Evolutionary conservation across 116 monocot species (phyloP), one percentile per base, ranked within the genome.

Genomic region (Trichopus zeylanicus): DNA sequence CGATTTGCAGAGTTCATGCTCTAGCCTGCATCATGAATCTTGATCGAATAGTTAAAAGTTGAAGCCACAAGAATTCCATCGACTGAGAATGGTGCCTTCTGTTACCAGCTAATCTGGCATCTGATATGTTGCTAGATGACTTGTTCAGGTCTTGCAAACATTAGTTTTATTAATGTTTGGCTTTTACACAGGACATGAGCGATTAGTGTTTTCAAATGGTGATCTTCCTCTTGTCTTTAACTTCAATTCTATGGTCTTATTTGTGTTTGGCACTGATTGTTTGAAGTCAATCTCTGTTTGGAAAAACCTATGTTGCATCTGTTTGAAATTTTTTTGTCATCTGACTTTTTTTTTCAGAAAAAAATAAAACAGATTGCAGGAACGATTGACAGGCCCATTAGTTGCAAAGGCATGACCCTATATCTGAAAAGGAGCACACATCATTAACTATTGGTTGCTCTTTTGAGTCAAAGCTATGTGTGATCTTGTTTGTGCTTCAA

Each of bases 31-130:
- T 61, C 48, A 65, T 70, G 60, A 54, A 68, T 42, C 42, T 16
- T 72, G 53, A 67, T 64, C 34, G 55, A 19, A 42, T 70, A 56
- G 19, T 30, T 70, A 67, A 59, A 71, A 18, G 58, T 48, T 32
- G 51, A 67, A 59, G 67, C 67, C 20, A 56, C 59, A 67, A 42
- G 57, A 46, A 32, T 66, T 56, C 33, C 57, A 67, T 37, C 26
- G 18, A 46, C 13, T 59, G 49, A 66, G 46, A 15, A 67, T 67
- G 58, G 51, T 42, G 18, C 15, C 37, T 42, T 42, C 42, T 42
- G 16, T 42, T n/a, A 42, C 12, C 42, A 29, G 12, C n/a, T 42
- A 42, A 13, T n/a, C 42, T 37, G 12, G 23, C 56, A 11, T 48
- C 24, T 63, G 55, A 34, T 48, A 34, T 52, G 35, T 67, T 65